Evolutionary conservation across 495 filamentous ascomycete genomes (phyloP).

Genomic region (Lasiosphaeria ovina): DNA sequence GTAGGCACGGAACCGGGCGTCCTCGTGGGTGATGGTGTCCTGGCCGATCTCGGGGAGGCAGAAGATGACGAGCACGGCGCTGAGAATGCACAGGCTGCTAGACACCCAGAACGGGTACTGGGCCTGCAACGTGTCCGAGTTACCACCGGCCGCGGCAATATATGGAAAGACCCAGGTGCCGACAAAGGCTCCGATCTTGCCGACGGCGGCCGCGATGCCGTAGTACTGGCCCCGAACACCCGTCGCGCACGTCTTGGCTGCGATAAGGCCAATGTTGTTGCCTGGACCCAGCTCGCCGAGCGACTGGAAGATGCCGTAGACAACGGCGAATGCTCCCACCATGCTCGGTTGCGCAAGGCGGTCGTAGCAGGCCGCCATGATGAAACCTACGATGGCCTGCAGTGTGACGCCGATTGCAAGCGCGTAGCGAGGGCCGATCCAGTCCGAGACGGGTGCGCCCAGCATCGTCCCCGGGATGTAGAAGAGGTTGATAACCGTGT

Average conservation of each 20-base stretch:
- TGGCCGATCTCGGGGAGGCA: conserved; percentile 66
- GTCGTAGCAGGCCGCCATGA: conserved; percentile 77
- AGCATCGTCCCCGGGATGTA: conserved; percentile 78
- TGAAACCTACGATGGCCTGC: conserved; percentile 78
- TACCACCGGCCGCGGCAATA: conserved; percentile 64
- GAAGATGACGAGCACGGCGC: conserved; percentile 56
- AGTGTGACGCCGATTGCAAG: conserved; percentile 63
- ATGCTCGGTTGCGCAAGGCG: conserved; percentile 59
- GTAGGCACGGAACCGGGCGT: conserved; percentile 67
- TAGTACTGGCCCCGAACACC: conserved; percentile 89
- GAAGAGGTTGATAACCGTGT: conserved; percentile 78
- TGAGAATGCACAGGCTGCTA: conserved; percentile 61
- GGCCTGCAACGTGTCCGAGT: conserved; percentile 50
- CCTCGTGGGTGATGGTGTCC: conserved; percentile 70
- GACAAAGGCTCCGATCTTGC: conserved; percentile 90
- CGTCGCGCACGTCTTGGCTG: conserved; percentile 84
- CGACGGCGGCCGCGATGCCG: conserved; percentile 77
- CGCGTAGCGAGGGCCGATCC: conserved; percentile 69
- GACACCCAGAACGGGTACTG: conserved; percentile 82
- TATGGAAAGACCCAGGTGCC: conserved; percentile 79
- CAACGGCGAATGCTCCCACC: conserved; percentile 74
- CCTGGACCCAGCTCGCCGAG: conserved; percentile 86
- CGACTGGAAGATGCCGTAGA: conserved; percentile 75
- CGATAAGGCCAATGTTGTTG: conserved; percentile 85
- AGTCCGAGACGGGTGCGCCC: conserved; percentile 73